Evolutionary conservation across 2,329 filamentous ascomycete species (phyloP).

Genomic region (Arthrobotrys megalospora): DNA sequence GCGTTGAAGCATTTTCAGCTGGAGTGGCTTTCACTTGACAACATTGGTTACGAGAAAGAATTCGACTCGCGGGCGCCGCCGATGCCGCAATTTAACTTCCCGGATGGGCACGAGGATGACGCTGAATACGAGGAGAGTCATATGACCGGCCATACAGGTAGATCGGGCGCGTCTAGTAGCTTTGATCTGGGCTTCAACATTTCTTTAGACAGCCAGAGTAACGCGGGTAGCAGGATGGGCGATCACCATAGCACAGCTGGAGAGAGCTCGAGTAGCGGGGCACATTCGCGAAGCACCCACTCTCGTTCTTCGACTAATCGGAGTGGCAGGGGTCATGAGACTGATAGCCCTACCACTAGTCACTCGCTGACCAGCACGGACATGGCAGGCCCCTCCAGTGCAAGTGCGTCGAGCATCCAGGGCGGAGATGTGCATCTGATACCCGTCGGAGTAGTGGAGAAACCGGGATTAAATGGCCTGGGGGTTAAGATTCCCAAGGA

Average conservation of each 20-base stretch:
- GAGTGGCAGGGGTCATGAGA: constrained; percentile 40
- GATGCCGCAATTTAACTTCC: constrained; percentile 63
- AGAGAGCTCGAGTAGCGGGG: constrained; percentile 47
- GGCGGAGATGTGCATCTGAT: constrained; percentile 55
- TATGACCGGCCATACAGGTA: constrained; percentile 41
- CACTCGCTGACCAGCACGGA: constrained; percentile 49
- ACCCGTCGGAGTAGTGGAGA: constrained; percentile 54
- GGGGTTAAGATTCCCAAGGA: constrained; percentile 55
- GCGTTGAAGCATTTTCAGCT: constrained; percentile 73
- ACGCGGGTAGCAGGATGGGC: constrained; percentile 44
- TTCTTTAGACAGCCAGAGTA: constrained; percentile 53
- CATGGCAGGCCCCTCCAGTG: constrained; percentile 48
- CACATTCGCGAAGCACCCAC: constrained; percentile 53
- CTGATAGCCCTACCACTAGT: constrained; percentile 50
- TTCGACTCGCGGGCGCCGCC: constrained; percentile 62
- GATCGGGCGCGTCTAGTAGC: constrained; percentile 50
- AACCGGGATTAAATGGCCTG: constrained; percentile 46
- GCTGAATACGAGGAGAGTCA: constrained; percentile 62
- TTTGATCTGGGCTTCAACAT: constrained; percentile 59
- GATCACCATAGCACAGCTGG: constrained; percentile 54
- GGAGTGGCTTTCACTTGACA: constrained; percentile 74
- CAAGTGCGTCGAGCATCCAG: constrained; percentile 17
- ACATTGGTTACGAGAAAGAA: constrained; percentile 64
- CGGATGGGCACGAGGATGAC: constrained; percentile 58
- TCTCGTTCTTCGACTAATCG: constrained; percentile 47